phyloP scores from a whole-genome alignment of 2,329 filamentous ascomycete species.

The Fusarium abutilonis region DNA sequence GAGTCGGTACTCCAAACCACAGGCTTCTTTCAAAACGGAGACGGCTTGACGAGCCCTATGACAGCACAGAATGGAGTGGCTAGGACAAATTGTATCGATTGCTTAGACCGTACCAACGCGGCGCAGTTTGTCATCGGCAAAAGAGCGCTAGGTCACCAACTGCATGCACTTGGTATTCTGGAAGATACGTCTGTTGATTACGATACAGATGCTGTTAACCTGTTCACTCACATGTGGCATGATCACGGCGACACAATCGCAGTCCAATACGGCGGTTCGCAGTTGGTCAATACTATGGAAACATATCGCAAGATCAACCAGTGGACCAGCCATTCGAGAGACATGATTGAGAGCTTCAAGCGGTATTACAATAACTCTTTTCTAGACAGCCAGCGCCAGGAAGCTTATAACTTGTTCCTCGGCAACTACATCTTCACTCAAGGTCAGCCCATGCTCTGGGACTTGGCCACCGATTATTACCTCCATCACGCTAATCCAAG shows the following conservation, averaged over 20 bases:
- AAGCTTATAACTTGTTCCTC: slow-evolving; percentile 96
- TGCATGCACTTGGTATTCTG: slow-evolving; percentile 90
- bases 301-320: slow-evolving; percentile 99
- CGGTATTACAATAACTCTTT: slow-evolving; percentile 99
- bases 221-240: slow-evolving; percentile 98
- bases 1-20: slow-evolving; percentile 86
- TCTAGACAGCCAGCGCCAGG: slow-evolving; percentile 95
- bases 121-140: slow-evolving; percentile 99
- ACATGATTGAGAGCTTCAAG: slow-evolving; percentile 99
- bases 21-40: slow-evolving; percentile 94
- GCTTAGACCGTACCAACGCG: slow-evolving; percentile 94
- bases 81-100: slow-evolving; percentile 97
- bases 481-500: slow-evolving; percentile 89
- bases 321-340: slow-evolving; percentile 95
- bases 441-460: slow-evolving; percentile 96
- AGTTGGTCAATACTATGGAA: slow-evolving; percentile 98
- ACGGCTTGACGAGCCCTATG: slow-evolving; percentile 68
- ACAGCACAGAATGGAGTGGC: slow-evolving; percentile 91
- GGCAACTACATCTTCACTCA: slow-evolving; percentile 92
- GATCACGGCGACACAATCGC: slow-evolving; percentile 98
- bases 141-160: slow-evolving; percentile 87
- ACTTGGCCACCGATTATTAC: slow-evolving; percentile 93
- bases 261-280: slow-evolving; percentile 95
- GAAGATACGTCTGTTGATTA: slow-evolving; percentile 83
- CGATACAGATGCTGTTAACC: slow-evolving; percentile 93